phyloP scores from a whole-genome alignment of 2,329 filamentous ascomycete genomes.

The Bipolaris bicolor region DNA sequence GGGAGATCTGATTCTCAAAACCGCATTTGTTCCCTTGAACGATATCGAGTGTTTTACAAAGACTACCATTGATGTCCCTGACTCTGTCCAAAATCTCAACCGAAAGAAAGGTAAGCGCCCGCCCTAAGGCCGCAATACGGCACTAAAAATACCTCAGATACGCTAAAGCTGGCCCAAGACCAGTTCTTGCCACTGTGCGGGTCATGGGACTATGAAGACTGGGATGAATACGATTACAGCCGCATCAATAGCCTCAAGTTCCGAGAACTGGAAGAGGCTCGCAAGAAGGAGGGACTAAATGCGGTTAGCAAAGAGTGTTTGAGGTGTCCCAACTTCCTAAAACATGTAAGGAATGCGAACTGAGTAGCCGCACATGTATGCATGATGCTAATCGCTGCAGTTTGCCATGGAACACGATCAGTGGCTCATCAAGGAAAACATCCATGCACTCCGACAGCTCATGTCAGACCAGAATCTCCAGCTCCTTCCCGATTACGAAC shows the following conservation, averaged over 20 bases:
- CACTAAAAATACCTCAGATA: conserved; percentile 46
- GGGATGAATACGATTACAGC: conserved; percentile 83
- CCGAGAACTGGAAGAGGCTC: conserved; percentile 77
- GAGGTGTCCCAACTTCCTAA: conserved; percentile 77
- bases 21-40: conserved; percentile 71
- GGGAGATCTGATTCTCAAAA: conserved; percentile 71
- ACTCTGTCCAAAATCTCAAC: conserved; percentile 51
- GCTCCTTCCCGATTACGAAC: conserved; percentile 93
- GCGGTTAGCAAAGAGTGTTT: conserved; percentile 71
- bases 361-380: not conserved
- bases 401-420: conserved; percentile 97
- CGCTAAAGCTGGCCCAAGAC: conserved; percentile 66
- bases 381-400: conserved; percentile 52
- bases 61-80: conserved; percentile 62
- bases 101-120: conserved; percentile 57
- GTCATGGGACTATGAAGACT: conserved; percentile 75
- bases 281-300: conserved; percentile 66
- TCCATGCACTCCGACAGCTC: conserved; percentile 81
- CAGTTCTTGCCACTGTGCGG: conserved; percentile 72
- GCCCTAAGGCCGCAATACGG: conserved; percentile 23
- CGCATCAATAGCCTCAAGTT: conserved; percentile 83
- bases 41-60: conserved; percentile 87
- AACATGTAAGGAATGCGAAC: conserved; percentile 71
- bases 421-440: conserved; percentile 95
- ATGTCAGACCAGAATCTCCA: conserved; percentile 97